Evolutionary conservation across 371 early-diverging fungal species (phyloP).

Genomic region (Mortierella polycephala): DNA sequence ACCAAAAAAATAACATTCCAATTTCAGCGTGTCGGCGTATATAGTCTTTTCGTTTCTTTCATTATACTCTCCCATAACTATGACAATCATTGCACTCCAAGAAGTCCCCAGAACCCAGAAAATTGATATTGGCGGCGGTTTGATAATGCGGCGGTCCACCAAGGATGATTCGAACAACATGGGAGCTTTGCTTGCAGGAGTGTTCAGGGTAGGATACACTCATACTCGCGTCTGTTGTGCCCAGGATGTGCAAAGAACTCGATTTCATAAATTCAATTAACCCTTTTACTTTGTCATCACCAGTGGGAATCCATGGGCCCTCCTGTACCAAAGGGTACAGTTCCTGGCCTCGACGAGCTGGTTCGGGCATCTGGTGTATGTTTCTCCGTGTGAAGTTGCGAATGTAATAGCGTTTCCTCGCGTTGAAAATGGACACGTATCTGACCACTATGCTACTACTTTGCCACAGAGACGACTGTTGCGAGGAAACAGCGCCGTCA

Average conservation of each 20-base stretch:
- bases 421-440: too few relatives aligned
- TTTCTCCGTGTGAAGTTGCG: neutral
- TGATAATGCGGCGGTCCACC: conserved; percentile 33
- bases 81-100: neutral
- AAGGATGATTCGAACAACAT: conserved; percentile 18
- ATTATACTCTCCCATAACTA: neutral
- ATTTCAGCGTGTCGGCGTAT: too few relatives aligned
- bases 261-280: too few relatives aligned
- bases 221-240: too few relatives aligned
- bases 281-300: neutral
- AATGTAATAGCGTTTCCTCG: too few relatives aligned
- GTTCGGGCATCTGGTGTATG: conserved; percentile 3
- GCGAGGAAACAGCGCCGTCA: conserved; percentile 6
- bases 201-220: conserved; percentile 3
- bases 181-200: neutral
- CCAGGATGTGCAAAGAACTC: too few relatives aligned
- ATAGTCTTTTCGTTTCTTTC: neutral
- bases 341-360: conserved; percentile 3
- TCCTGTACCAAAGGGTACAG: neutral
- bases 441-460: too few relatives aligned
- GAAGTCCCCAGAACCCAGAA: neutral
- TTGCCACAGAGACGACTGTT: conserved; percentile 6
- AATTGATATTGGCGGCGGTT: conserved; percentile 20
- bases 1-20: too few relatives aligned
- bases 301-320: conserved; percentile 12